These are phyloP conservation scores for Salix brachista DNA, from an alignment of 345 rosid genomes.

Conservation along the genomic window DNA sequence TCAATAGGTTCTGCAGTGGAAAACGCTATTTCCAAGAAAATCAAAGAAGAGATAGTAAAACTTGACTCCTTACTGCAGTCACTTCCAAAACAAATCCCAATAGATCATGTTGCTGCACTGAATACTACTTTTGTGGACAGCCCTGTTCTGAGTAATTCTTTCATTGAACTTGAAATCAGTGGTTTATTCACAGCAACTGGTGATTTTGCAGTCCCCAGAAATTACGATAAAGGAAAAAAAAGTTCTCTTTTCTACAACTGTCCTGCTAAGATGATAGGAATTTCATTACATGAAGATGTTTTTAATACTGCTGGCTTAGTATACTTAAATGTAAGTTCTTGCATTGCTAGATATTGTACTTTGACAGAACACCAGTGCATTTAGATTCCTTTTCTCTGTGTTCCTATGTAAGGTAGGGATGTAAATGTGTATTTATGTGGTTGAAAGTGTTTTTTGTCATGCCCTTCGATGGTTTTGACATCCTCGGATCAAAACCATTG, in stretches of 20 bases:
- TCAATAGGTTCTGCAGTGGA: slow-evolving; percentile 52
- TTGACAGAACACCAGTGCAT: neutral
- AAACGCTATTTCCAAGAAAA: slow-evolving; percentile 43
- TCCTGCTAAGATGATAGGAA: slow-evolving; percentile 42
- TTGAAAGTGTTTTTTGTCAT: too few species aligned
- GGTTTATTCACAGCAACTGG: slow-evolving; percentile 48
- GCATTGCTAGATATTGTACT: neutral
- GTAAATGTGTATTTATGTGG: too few species aligned
- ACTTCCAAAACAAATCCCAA: slow-evolving; percentile 49
- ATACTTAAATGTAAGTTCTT: slow-evolving; percentile 63
- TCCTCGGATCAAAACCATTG: too few species aligned
- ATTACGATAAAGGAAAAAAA: slow-evolving; percentile 7
- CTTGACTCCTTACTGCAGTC: slow-evolving; percentile 60
- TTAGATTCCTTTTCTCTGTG: neutral
- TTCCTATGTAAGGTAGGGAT: neutral
- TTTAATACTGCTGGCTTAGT: slow-evolving; percentile 51
- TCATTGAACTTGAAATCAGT: slow-evolving; percentile 42
- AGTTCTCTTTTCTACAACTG: slow-evolving; percentile 18
- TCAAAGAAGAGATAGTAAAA: slow-evolving; percentile 45
- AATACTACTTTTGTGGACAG: slow-evolving; percentile 55
- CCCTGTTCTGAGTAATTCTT: slow-evolving; percentile 47
- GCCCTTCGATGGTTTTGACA: too few species aligned
- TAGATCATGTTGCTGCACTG: slow-evolving; percentile 46
- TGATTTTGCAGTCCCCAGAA: slow-evolving; percentile 17
- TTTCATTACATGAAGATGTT: slow-evolving; percentile 56